Evolutionary conservation across 2,329 filamentous ascomycete species (phyloP), one percentile per base, ranked within the genome.

Genomic region (Talaromyces funiculosus): DNA sequence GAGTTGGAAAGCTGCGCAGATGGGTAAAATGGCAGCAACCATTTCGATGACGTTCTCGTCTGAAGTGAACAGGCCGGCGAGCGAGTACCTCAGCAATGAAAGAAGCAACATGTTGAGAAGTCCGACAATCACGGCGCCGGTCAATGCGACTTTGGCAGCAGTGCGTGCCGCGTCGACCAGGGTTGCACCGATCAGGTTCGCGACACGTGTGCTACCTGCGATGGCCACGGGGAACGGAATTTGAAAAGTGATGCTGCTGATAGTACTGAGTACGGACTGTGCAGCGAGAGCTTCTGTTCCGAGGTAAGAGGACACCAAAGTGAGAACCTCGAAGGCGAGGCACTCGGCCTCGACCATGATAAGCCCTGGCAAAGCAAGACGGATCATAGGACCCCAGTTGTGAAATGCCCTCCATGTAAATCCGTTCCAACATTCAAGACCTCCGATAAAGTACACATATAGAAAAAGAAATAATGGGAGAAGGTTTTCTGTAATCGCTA

Each of bases 341-440:
- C 90, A 96, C 73, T 97, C 93, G 4, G 93, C 92, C 72, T 95
- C 87, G 1, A 97, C 89, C 92, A 97, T 97, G 65, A 96, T 79
- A 72, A 97, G 86, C 1, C 93, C 93, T 0, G 93, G 92, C 12
- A 97, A 78, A 0, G 93, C 91, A 38, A 97, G 86, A 53, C 86
- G 85, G 67, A 97, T 84, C 93, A 96, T 95, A 8, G 88, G 87
- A 1, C 81, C 80, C 90, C 90, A 94, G 70, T 93, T 93, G 35
- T 78, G 77, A 57, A 92, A 80, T 0, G 88, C 87, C 40, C 84
- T 84, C 61, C 75, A 79, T n/a, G 85, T 86, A 72, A 93, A 88
- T 1, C 90, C 90, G 62, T 87, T 88, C 90, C 90, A 94, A 75
- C 90, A 93, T 68, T 91, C 84, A 53, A 81, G 81, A 3, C 90